Evolutionary conservation across 164 flowering plant species (phyloP).

Genomic region (Piper longum): DNA sequence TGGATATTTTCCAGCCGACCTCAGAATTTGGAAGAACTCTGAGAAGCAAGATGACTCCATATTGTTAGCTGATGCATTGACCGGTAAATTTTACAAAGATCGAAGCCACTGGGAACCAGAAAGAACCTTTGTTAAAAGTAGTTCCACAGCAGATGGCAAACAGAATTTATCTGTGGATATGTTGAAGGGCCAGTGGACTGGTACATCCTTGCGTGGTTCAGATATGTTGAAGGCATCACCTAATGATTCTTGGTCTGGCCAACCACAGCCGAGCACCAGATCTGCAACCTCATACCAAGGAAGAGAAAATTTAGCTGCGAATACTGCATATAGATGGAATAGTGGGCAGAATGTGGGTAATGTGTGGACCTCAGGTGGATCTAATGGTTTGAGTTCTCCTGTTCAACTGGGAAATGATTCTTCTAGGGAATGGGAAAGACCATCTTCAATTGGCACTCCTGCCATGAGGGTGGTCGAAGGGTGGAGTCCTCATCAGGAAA

Average conservation of each 20-base stretch:
- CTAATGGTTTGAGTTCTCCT: slow-evolving; percentile 6
- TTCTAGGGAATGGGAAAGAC: background rate
- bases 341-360: slow-evolving; percentile 16
- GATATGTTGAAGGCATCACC: slow-evolving; percentile 19
- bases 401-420: slow-evolving; percentile 3
- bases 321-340: slow-evolving; percentile 9
- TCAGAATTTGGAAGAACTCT: slow-evolving; percentile 53
- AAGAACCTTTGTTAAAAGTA: slow-evolving; percentile 11
- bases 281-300: slow-evolving; percentile 12
- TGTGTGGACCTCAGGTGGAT: slow-evolving; percentile 12
- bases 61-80: slow-evolving; percentile 54
- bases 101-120: slow-evolving; percentile 6
- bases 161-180: background rate
- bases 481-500: slow-evolving; percentile 2
- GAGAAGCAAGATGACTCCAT: slow-evolving; percentile 53
- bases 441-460: background rate
- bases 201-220: slow-evolving; percentile 9
- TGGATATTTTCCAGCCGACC: slow-evolving; percentile 70
- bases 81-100: slow-evolving; percentile 42
- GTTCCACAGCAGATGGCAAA: slow-evolving; percentile 3
- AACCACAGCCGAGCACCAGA: slow-evolving; percentile 12
- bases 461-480: background rate
- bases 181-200: slow-evolving; percentile 14
- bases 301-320: background rate
- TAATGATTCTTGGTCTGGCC: slow-evolving; percentile 19